Evolutionary conservation across 2,329 filamentous ascomycete genomes (phyloP).

Genomic region (Cladosporium colombiae): DNA sequence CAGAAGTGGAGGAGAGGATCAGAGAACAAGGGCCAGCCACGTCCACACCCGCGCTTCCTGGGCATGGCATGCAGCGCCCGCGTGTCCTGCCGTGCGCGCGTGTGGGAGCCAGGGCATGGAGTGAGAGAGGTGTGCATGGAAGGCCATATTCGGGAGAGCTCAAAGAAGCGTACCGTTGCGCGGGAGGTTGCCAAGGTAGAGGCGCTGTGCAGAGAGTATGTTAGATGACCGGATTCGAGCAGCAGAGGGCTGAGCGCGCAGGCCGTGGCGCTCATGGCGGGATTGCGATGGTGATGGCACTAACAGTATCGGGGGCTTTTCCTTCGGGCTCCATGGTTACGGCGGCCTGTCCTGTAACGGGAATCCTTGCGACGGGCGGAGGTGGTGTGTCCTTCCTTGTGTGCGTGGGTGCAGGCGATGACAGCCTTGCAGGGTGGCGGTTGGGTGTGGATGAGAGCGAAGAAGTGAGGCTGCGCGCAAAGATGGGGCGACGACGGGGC

Average conservation of each 20-base stretch:
- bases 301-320: constrained; percentile 21
- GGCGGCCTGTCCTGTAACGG: constrained; percentile 11
- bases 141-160: constrained; percentile 17
- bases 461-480: constrained; percentile 11
- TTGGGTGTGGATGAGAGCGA: not conserved
- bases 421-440: not conserved
- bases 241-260: not conserved
- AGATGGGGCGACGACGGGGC: constrained; percentile 19
- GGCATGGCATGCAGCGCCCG: constrained; percentile 17
- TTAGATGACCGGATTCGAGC: constrained; percentile 15
- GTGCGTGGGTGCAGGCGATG: constrained; percentile 11
- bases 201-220: constrained; percentile 36
- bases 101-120: constrained; percentile 15
- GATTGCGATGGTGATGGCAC: not conserved
- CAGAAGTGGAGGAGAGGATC: constrained; percentile 4
- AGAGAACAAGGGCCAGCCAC: constrained; percentile 12
- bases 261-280: not conserved
- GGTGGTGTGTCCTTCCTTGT: constrained; percentile 16
- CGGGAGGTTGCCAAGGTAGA: constrained; percentile 97
- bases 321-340: constrained; percentile 19
- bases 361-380: not conserved
- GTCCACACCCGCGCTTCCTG: constrained; percentile 18
- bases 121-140: constrained; percentile 15
- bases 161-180: constrained; percentile 73
- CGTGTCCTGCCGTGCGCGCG: constrained; percentile 22